Evolutionary conservation across 768 basidiomycete species (phyloP).

Genomic region (Tremella fuciformis): DNA sequence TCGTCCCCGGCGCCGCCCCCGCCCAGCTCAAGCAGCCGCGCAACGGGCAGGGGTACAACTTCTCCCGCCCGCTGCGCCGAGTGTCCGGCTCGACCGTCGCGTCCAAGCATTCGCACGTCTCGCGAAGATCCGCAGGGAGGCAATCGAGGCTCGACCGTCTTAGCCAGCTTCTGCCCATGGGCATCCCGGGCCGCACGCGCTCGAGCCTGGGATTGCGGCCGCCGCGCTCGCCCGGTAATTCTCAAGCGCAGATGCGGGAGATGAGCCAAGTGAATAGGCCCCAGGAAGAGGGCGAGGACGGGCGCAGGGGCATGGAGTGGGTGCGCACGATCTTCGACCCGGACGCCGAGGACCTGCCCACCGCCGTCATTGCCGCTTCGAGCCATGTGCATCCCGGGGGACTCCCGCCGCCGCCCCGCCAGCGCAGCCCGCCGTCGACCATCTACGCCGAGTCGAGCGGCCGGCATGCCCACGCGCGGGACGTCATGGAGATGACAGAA

Average conservation of each 20-base stretch:
- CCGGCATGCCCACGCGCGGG: background rate
- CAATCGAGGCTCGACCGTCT: background rate
- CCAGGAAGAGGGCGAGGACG: background rate
- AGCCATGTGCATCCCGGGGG: background rate
- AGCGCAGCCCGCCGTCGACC: background rate
- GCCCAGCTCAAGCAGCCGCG: background rate
- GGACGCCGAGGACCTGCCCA: background rate
- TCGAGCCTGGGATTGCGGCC: background rate
- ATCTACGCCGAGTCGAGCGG: background rate
- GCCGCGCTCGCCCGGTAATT: background rate
- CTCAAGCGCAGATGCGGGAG: background rate
- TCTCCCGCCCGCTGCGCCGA: constrained; percentile 1
- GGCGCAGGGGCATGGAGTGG: constrained; percentile 2
- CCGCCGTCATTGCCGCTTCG: background rate
- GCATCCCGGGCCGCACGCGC: background rate
- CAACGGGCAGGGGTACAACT: background rate
- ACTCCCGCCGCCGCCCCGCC: background rate
- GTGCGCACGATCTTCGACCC: constrained; percentile 4
- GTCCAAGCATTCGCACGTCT: background rate
- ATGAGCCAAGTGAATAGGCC: no score
- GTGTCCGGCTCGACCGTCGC: background rate
- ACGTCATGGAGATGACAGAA: background rate
- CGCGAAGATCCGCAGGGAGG: background rate
- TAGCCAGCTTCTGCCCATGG: background rate
- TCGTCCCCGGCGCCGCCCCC: background rate